Base-by-base conservation (phyloP, 345 rosid species). In the Hibiscus tridactylites region DNA sequence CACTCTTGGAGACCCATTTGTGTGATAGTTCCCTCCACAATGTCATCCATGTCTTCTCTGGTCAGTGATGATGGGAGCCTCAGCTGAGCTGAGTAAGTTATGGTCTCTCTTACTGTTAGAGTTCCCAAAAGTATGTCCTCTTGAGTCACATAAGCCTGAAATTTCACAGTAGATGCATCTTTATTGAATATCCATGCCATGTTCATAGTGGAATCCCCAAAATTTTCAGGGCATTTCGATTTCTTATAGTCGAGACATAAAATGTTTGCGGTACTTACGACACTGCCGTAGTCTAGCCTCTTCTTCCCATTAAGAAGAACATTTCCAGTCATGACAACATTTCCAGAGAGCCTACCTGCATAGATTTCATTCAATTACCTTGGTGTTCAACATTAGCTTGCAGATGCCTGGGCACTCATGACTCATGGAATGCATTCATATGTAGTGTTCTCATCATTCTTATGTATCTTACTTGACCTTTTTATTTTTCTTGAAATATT, bases 1-100 rank as follows among this genome's bases (percentile, higher is more conserved):
- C 97, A 91, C 42, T 88, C 97, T 59, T 86, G 90, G 56, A 88
- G 97, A 71, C 92, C 97, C 84, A 91, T 82, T 79, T 87, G 91
- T 56, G 68, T 73, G 68, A 91, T 83, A 52, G 89, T 81, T 62
- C 80, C 85, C 56, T 91, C 89, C 3, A 91, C 87, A 61, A 87
- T 77, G 54, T 73, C 86, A 71, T 57, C 70, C 42, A 83, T 77
- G 44, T 91, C 92, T 62, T 85, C 78, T 33, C 81, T 85, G 68
- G 80, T 67, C 85, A 86, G 71, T 62, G 79, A 65, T 71, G 79
- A 67, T 46, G 97, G 88, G 52, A 91, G 91, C 75, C 97, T 86
- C 73, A 88, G 53, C 61, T 79, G 79, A 31, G 94, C 94, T 9
- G 97, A 91, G 85, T 86, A 91, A 58, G 82, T 76, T 61, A 89